A percentile compares a stretch with the other conserved stretches of the same genome.
These are phyloP conservation scores for Coniferiporia weirii DNA, from an alignment of 1,284 basidiomycete genomes.

Conservation along the genomic window DNA sequence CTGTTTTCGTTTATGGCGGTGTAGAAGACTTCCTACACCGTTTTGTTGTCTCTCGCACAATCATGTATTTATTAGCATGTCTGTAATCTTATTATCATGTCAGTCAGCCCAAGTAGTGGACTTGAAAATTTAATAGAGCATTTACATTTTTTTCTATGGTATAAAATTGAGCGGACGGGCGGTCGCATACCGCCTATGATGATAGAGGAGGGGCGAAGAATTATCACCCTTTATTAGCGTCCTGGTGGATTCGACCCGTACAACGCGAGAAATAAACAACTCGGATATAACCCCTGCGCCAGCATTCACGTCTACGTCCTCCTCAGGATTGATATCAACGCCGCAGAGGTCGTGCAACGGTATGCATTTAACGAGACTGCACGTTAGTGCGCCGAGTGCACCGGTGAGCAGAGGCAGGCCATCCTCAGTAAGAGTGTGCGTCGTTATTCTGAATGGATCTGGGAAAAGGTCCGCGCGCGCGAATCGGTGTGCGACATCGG, in stretches of 20 bases:
- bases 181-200: conserved; percentile 40
- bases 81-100: conserved; percentile 7
- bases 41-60: background rate
- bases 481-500: conserved; percentile 50
- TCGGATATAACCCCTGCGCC: conserved; percentile 34
- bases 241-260: conserved; percentile 35
- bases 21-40: conserved; percentile 21
- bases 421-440: conserved; percentile 41
- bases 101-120: background rate
- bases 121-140: conserved; percentile 7
- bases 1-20: conserved; percentile 79
- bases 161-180: conserved; percentile 19
- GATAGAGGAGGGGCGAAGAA: conserved; percentile 40
- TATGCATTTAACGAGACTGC: conserved; percentile 36
- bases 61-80: conserved; percentile 16
- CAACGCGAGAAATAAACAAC: conserved; percentile 45
- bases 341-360: conserved; percentile 19
- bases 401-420: conserved; percentile 53
- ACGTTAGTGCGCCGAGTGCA: conserved; percentile 56
- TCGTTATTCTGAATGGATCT: conserved; percentile 44
- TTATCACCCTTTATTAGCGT: conserved; percentile 15
- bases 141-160: conserved; percentile 11
- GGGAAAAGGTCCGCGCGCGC: conserved; percentile 59
- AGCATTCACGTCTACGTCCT: background rate
- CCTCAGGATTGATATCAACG: background rate